phyloP scores from a whole-genome alignment of 176 grass and related monocot species.

The Hsuehochloa calcarea region DNA sequence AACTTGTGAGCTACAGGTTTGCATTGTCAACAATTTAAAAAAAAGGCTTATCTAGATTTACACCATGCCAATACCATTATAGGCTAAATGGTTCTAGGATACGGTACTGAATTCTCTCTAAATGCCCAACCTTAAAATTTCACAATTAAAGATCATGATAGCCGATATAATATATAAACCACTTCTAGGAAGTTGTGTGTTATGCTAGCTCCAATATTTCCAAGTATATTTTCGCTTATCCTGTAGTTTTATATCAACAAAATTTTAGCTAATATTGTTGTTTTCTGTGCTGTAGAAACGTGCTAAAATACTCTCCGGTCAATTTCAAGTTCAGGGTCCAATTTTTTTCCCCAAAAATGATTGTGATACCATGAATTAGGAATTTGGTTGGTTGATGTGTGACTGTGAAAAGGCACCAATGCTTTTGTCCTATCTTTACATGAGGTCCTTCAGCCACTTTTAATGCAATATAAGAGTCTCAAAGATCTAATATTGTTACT shows the following conservation, averaged over 20 bases:
- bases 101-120: background rate
- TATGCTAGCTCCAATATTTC: background rate
- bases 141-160: background rate
- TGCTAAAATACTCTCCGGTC: background rate
- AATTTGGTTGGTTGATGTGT: background rate
- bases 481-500: background rate
- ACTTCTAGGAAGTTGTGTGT: background rate
- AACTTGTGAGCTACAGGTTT: background rate
- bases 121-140: background rate
- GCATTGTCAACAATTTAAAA: background rate
- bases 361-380: background rate
- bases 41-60: background rate
- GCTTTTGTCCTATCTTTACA: background rate
- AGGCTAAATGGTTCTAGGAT: background rate
- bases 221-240: background rate
- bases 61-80: background rate
- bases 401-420: background rate
- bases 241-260: background rate
- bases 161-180: background rate
- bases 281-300: background rate
- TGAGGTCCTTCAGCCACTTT: background rate
- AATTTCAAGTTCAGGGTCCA: background rate
- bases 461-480: background rate
- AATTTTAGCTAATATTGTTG: background rate
- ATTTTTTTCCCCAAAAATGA: background rate